Conservation (phyloP, 2,329 filamentous ascomycete genomes). For the Chalaropsis ovoidea region DNA sequence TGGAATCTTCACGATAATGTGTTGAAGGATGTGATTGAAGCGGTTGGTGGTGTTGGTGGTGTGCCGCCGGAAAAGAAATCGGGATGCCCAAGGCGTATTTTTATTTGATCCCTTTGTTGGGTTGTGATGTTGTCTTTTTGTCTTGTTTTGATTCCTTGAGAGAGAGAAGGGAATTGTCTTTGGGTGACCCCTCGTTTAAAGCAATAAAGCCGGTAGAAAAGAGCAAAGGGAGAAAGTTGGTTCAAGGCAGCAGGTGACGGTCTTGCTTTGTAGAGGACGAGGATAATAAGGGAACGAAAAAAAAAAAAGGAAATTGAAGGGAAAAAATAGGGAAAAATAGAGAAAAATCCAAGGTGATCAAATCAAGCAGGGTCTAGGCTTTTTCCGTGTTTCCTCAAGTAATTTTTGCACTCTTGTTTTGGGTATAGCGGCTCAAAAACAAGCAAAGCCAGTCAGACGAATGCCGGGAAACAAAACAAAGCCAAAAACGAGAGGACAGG, state of each 20-base stretch:
- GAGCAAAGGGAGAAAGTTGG: background rate
- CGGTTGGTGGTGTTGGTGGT: background rate
- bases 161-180: background rate
- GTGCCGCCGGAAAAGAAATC: background rate
- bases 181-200: background rate
- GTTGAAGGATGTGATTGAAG: slow-evolving; percentile 1
- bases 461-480: background rate
- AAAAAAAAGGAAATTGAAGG: background rate
- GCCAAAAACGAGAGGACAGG: background rate
- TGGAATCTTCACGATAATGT: background rate
- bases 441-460: background rate
- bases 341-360: slow-evolving; percentile 1
- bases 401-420: slow-evolving; percentile 8
- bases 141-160: background rate
- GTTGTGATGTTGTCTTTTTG: background rate
- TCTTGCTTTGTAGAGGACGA: background rate
- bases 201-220: background rate
- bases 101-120: background rate
- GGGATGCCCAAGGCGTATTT: background rate
- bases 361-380: slow-evolving; percentile 4
- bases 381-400: slow-evolving; percentile 13
- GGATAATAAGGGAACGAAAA: background rate
- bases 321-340: background rate
- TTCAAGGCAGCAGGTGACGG: no score
- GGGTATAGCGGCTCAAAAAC: slow-evolving; percentile 3